phyloP scores from a whole-genome alignment of 768 basidiomycete genomes.

The Lactarius pseudohatsudake region DNA sequence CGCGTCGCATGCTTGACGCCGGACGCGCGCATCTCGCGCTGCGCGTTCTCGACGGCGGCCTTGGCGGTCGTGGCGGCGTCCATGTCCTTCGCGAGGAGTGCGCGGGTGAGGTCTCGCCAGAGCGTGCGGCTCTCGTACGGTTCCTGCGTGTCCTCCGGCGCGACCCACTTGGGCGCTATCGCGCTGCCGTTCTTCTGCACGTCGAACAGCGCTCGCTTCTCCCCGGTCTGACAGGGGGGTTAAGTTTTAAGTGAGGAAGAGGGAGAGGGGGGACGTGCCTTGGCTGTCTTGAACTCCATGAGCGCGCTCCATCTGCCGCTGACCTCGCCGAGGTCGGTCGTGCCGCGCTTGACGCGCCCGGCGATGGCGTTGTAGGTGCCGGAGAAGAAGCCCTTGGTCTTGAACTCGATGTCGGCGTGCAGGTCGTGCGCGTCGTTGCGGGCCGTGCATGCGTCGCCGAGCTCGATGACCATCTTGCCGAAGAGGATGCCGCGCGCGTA shows the following conservation, averaged over 20 bases:
- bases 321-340: conserved; percentile 77
- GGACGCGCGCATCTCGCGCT: conserved; percentile 73
- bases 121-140: conserved; percentile 76
- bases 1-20: conserved; percentile 69
- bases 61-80: conserved; percentile 91
- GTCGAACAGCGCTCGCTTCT: conserved; percentile 82
- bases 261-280: conserved; percentile 45
- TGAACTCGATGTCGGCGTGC: conserved; percentile 88
- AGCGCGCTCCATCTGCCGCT: conserved; percentile 86
- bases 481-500: conserved; percentile 86
- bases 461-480: conserved; percentile 93
- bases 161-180: conserved; percentile 79
- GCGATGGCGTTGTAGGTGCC: conserved; percentile 91
- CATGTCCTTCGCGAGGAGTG: conserved; percentile 89
- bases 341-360: conserved; percentile 70
- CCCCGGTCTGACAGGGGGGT: conserved; percentile 47
- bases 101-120: conserved; percentile 82
- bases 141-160: conserved; percentile 84
- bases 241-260: not conserved
- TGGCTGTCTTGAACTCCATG: conserved; percentile 79
- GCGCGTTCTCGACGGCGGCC: conserved; percentile 85
- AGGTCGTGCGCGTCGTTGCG: conserved; percentile 77
- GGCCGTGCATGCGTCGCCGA: conserved; percentile 86
- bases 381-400: conserved; percentile 98
- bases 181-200: conserved; percentile 71